A percentile compares a stretch with the other conserved stretches of the same genome.
phyloP scores from a whole-genome alignment of 352 stramenopile genomes.

The Phytophthora melonis region DNA sequence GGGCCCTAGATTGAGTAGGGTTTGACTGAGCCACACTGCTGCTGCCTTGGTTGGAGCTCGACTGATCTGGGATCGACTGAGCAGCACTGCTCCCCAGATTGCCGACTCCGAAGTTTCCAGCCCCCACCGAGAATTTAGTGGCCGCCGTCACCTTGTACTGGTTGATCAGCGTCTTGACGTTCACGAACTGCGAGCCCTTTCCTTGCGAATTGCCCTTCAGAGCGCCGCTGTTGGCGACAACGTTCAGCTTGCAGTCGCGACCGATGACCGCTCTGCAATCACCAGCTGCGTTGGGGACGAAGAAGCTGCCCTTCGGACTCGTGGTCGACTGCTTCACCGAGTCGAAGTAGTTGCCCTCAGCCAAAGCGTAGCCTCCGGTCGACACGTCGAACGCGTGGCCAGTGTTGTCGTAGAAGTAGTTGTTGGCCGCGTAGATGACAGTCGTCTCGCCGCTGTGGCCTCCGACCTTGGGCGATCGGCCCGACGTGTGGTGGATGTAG shows the following conservation, averaged over 20 bases:
- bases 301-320: no score
- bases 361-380: not conserved
- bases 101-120: not conserved
- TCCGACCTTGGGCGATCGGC: conserved; percentile 41
- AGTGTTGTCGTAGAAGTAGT: conserved; percentile 52
- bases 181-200: not conserved
- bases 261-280: no score
- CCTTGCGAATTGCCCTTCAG: not conserved
- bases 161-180: not conserved
- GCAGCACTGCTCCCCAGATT: not conserved
- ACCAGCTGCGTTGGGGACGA: no score
- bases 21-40: no score
- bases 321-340: not conserved
- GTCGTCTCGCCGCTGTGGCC: conserved; percentile 12
- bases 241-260: not conserved
- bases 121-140: not conserved
- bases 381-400: not conserved
- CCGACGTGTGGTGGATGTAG: conserved; percentile 48
- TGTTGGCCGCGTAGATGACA: conserved; percentile 46
- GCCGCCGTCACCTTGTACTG: not conserved
- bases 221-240: not conserved
- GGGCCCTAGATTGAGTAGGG: no score
- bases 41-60: no score
- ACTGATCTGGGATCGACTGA: no score
- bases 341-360: not conserved